A percentile compares a stretch with the other conserved stretches of the same genome.
Conservation (phyloP, 768 basidiomycete species). For the Termitomyces sp. region DNA sequence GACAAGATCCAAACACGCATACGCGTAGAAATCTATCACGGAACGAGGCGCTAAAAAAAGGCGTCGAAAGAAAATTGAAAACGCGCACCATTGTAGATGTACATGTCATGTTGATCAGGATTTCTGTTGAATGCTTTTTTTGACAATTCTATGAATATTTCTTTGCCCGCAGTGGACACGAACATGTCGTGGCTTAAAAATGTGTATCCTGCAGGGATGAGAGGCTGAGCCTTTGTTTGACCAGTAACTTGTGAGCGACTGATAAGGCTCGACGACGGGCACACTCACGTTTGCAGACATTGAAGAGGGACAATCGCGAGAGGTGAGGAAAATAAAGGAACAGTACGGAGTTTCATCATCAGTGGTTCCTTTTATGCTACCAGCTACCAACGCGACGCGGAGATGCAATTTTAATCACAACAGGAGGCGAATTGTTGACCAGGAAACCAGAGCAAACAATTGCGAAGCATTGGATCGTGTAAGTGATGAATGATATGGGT, state of each 20-base stretch:
- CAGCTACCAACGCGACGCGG: neutral
- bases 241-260: constrained; percentile 1
- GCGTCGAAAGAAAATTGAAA: neutral
- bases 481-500: neutral
- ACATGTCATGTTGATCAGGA: constrained; percentile 29
- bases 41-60: neutral
- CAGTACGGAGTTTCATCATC: neutral
- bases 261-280: constrained; percentile 10
- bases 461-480: neutral
- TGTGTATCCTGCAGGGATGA: constrained; percentile 27
- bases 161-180: constrained; percentile 23
- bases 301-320: neutral
- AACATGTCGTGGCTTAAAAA: constrained; percentile 25
- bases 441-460: too few relatives aligned
- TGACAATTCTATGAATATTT: constrained; percentile 22
- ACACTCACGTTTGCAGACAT: constrained; percentile 10
- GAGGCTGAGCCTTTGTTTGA: neutral
- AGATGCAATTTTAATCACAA: neutral
- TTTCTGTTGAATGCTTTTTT: constrained; percentile 25
- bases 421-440: neutral
- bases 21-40: constrained; percentile 25
- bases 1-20: constrained; percentile 31
- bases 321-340: neutral
- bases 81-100: constrained; percentile 28
- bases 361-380: neutral